phyloP scores from a whole-genome alignment of 139 green algal species.

The Chlamydomonas asymmetrica region DNA sequence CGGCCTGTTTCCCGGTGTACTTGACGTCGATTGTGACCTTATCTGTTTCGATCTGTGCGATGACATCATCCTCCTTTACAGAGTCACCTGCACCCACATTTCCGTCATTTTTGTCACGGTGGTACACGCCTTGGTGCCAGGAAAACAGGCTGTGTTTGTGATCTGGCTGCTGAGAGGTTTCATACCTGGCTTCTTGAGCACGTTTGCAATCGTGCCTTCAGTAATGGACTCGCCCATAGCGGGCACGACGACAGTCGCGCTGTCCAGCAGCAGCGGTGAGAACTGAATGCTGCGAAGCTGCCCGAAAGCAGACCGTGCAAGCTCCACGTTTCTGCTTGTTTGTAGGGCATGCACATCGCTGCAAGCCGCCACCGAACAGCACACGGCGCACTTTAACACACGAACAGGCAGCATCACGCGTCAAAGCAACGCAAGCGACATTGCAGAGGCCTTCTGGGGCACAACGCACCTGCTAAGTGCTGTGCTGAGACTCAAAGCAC shows the following conservation, averaged over 20 bases:
- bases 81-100: constrained; percentile 64
- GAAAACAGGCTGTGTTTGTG: not conserved
- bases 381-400: too few species aligned
- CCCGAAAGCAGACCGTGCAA: too few species aligned
- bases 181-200: constrained; percentile 74
- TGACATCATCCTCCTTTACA: constrained; percentile 91
- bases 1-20: constrained; percentile 65
- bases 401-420: too few species aligned
- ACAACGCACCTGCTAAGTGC: too few species aligned
- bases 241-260: constrained; percentile 64
- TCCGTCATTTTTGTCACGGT: not conserved
- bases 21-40: constrained; percentile 94
- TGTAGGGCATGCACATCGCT: too few species aligned
- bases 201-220: constrained; percentile 82
- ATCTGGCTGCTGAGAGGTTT: too few species aligned
- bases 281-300: constrained; percentile 20
- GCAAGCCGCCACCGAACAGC: too few species aligned
- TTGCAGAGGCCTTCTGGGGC: too few species aligned
- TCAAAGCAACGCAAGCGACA: too few species aligned
- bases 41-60: constrained; percentile 98
- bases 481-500: too few species aligned
- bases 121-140: not conserved
- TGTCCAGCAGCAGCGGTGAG: not conserved
- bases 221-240: constrained; percentile 94
- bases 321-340: too few species aligned